These are phyloP conservation scores for Penium margaritaceum DNA, from an alignment of 139 green algal genomes.

Conservation along the genomic window DNA sequence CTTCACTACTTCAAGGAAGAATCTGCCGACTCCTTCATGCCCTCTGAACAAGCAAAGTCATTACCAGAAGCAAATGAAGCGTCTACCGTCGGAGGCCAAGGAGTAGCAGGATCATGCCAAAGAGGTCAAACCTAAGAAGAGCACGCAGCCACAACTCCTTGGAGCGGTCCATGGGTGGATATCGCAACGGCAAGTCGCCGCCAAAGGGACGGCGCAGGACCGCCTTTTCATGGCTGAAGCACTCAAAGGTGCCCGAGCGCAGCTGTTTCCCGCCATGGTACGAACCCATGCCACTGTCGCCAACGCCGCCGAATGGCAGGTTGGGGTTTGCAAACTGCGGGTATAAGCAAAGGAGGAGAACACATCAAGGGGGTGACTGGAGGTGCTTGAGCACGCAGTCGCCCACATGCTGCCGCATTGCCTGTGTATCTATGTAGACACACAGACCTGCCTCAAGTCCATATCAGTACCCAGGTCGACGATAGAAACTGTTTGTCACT, in stretches of 20 bases:
- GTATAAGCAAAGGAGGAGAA: background rate
- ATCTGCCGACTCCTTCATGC: no score
- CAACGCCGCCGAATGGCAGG: constrained; percentile 49
- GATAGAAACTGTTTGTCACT: no score
- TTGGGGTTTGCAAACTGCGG: background rate
- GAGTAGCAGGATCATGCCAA: background rate
- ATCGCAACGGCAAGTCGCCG: background rate
- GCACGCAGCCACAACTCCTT: constrained; percentile 5
- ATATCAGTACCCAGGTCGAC: no score
- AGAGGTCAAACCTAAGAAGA: background rate
- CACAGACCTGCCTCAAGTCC: no score
- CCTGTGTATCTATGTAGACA: no score
- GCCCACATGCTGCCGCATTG: no score
- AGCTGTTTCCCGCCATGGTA: constrained; percentile 49
- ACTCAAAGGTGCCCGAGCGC: constrained; percentile 45
- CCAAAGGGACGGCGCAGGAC: constrained; percentile 15
- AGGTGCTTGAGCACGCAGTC: no score
- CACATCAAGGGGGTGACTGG: no score
- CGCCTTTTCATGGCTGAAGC: constrained; percentile 44
- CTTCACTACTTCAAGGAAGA: no score
- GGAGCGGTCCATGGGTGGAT: constrained; percentile 2
- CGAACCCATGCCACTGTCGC: constrained; percentile 42
- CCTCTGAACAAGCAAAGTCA: no score
- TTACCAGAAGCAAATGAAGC: no score
- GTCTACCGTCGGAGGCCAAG: background rate